Evolutionary conservation across 768 basidiomycete genomes (phyloP).

Genomic region (Strobilomyces echinocephalus): DNA sequence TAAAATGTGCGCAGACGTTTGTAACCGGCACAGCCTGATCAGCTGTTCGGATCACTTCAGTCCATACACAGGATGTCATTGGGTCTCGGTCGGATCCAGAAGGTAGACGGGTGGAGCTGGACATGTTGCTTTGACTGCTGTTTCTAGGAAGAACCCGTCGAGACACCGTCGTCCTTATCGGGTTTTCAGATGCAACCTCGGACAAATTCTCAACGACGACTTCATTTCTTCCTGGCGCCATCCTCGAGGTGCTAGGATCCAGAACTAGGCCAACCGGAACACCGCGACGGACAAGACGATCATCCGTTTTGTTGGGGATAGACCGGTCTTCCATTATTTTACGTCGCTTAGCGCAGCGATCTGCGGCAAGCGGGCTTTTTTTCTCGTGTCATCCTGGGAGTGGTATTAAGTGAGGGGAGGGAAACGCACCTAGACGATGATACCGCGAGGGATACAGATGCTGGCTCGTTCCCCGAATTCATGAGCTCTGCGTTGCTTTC

Average conservation of each 20-base stretch:
- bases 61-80: not conserved
- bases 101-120: constrained; percentile 10
- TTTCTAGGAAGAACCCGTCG: not conserved
- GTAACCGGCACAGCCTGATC: constrained; percentile 2
- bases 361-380: not conserved
- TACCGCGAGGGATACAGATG: not conserved
- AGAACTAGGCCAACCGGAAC: not conserved
- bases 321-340: not conserved
- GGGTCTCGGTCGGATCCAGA: not conserved
- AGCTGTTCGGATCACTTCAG: not conserved
- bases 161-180: not conserved
- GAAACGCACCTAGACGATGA: constrained; percentile 14
- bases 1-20: not conserved
- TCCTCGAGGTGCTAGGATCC: not conserved
- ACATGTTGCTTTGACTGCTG: constrained; percentile 3
- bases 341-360: constrained; percentile 5
- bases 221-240: constrained; percentile 1
- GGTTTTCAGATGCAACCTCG: not conserved
- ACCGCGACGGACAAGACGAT: not conserved
- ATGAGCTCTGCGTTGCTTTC: not conserved
- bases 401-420: not conserved
- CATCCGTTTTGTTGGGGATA: not conserved
- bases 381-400: not conserved
- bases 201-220: not conserved
- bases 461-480: not conserved